These are phyloP conservation scores for Alternaria gaisen DNA, from an alignment of 2,329 filamentous ascomycete genomes.

Conservation along the genomic window DNA sequence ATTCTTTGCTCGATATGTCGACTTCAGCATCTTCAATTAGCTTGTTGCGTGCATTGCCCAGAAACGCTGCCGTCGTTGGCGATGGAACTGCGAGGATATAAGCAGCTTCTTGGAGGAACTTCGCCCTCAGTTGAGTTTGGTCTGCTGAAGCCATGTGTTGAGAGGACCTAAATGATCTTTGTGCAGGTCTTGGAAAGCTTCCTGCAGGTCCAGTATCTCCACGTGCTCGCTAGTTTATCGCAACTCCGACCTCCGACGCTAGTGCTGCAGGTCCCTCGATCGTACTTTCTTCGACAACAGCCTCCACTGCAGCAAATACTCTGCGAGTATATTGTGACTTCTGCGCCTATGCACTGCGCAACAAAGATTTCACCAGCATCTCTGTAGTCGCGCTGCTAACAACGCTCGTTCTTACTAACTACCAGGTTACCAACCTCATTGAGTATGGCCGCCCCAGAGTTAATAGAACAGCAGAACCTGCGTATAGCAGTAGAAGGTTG, in stretches of 20 bases:
- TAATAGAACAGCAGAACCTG: constrained; percentile 52
- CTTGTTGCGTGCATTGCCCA: constrained; percentile 41
- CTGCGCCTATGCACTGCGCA: constrained; percentile 10
- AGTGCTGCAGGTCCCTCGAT: constrained; percentile 24
- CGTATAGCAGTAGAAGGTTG: constrained; percentile 89
- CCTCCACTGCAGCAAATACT: not conserved
- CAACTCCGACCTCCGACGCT: constrained; percentile 39
- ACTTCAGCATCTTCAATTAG: constrained; percentile 42
- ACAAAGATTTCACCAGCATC: not conserved
- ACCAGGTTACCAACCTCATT: not conserved
- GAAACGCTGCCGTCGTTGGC: constrained; percentile 45
- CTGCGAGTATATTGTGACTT: constrained; percentile 1
- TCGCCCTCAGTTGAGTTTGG: constrained; percentile 31
- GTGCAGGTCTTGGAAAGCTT: constrained; percentile 20
- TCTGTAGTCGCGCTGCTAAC: constrained; percentile 3
- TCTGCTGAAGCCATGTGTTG: constrained; percentile 32
- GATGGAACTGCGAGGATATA: constrained; percentile 41
- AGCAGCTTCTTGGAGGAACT: constrained; percentile 48
- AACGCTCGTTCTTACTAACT: not conserved
- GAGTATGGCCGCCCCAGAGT: constrained; percentile 38
- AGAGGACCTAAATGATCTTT: constrained; percentile 12
- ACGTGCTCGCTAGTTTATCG: constrained; percentile 17
- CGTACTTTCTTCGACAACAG: constrained; percentile 19
- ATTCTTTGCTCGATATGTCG: constrained; percentile 37
- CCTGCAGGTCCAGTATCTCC: constrained; percentile 16